Base-by-base conservation (phyloP, 345 rosid species). In the sweet orange (Citrus sinensis) region DNA sequence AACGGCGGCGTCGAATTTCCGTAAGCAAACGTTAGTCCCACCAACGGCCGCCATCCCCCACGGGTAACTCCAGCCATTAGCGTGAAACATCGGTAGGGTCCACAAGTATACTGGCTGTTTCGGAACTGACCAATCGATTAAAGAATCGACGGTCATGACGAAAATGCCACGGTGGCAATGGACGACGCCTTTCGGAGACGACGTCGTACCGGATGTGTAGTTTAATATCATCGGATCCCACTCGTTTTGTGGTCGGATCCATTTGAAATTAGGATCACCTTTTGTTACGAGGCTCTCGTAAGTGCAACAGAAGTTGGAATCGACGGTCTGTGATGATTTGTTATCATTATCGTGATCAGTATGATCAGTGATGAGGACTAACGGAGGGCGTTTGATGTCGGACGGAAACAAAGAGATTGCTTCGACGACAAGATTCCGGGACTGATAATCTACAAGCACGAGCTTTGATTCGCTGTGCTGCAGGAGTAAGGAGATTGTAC, bases 1-100 rank as follows among this genome's bases (percentile, higher is more conserved):
- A 17, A 55, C 56, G 17, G 80, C 78, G 9, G 87, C 89, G 8
- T 90, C 87, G 78, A 94, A 89, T 64, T 90, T 93, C 20, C 97
- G 89, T 37, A 93, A 75, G 79, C 98, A 94, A 46, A 94, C 75
- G 78, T 90, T 94, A 0, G 91, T 86, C 5, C 95, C 98, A 8
- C 98, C 98, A 2, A 87, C 94, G 4, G 95, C 98, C 0, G 98
- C 97, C 54, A 93, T 84, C 16, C 88, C 95, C 97, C 97, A 94
- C 10, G 87, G 81, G 46, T 82, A 90, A 59, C 86, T 72, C 98
- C 98, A 94, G 0, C 98, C 98, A 67, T 94, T 94, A 14, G 91
- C 89, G 65, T 94, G 98, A 76, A 94, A 94, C 85, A 94, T 90
- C 5, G 98, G 97, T 37, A 94, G 89, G 10, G 95, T 91, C 98